Conservation (phyloP, 2,329 filamentous ascomycete genomes). For the Colletotrichum caudatum region DNA sequence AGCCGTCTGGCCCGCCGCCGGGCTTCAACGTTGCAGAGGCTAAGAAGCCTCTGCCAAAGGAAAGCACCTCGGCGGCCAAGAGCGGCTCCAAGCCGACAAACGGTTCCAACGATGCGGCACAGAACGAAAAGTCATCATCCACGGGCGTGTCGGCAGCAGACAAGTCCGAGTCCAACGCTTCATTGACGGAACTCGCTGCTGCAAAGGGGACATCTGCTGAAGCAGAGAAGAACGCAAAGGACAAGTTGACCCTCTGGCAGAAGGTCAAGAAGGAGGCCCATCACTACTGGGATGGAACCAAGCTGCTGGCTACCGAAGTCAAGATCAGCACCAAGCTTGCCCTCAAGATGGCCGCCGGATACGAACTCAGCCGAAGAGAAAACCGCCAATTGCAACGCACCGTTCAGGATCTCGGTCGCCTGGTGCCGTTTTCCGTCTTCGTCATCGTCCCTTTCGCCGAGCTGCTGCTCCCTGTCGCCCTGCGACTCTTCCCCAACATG, state of each 20-base stretch:
- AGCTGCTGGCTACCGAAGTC: constrained; percentile 91
- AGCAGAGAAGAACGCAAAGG: constrained; percentile 73
- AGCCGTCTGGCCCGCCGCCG: constrained; percentile 77
- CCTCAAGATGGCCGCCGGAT: constrained; percentile 97
- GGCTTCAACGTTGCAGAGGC: constrained; percentile 93
- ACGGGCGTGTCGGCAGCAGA: constrained; percentile 48
- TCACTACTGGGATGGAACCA: constrained; percentile 99
- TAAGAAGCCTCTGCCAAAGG: constrained; percentile 81
- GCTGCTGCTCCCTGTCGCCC: constrained; percentile 87
- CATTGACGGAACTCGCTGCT: constrained; percentile 71
- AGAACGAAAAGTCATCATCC: constrained; percentile 45
- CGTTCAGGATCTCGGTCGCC: constrained; percentile 89
- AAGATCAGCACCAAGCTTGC: constrained; percentile 92
- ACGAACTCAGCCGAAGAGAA: constrained; percentile 94
- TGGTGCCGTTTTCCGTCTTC: constrained; percentile 97
- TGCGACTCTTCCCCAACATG: constrained; percentile 97
- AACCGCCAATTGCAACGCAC: constrained; percentile 92
- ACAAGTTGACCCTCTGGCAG: constrained; percentile 89
- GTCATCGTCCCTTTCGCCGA: constrained; percentile 97
- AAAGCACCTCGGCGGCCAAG: constrained; percentile 54
- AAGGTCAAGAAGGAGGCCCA: constrained; percentile 94
- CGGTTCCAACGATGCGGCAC: constrained; percentile 39
- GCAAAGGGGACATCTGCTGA: constrained; percentile 72
- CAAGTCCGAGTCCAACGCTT: constrained; percentile 56
- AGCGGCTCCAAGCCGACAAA: constrained; percentile 51